Percentiles rank a stretch among this genome's conserved stretches.
These are phyloP conservation scores for Aureoboletus auriporus DNA, from an alignment of 768 basidiomycete genomes.

Conservation along the genomic window DNA sequence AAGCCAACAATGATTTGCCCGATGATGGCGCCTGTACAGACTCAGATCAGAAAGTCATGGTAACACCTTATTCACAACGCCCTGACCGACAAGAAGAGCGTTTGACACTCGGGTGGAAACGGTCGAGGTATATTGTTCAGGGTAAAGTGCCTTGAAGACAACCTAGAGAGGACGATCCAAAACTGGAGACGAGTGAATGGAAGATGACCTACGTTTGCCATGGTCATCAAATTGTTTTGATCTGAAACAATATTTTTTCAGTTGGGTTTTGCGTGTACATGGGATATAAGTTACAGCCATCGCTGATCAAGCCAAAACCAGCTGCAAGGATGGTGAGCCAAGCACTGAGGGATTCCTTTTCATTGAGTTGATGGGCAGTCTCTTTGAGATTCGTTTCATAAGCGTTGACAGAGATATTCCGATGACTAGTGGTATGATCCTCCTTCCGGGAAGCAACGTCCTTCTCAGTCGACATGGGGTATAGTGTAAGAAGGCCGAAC, in stretches of 20 bases:
- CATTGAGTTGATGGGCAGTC: slow-evolving; percentile 19
- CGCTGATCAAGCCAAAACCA: slow-evolving; percentile 62
- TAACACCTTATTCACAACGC: not conserved
- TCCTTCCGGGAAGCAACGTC: slow-evolving; percentile 5
- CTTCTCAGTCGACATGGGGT: slow-evolving; percentile 22
- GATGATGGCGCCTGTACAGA: slow-evolving; percentile 48
- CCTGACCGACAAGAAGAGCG: slow-evolving; percentile 61
- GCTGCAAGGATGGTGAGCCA: slow-evolving; percentile 63
- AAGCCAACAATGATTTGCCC: slow-evolving; percentile 63
- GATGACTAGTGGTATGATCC: slow-evolving; percentile 7
- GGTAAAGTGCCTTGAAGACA: slow-evolving; percentile 61
- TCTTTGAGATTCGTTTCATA: slow-evolving; percentile 22
- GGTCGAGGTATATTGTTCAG: slow-evolving; percentile 52
- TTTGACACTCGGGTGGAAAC: slow-evolving; percentile 71
- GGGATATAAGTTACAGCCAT: slow-evolving; percentile 44
- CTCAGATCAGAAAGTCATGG: slow-evolving; percentile 1
- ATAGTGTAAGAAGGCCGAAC: not conserved
- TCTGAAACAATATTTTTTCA: slow-evolving; percentile 37
- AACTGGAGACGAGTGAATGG: not conserved
- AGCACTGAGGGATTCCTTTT: slow-evolving; percentile 48
- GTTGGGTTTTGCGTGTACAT: not conserved
- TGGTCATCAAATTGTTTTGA: slow-evolving; percentile 69
- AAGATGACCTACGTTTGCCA: slow-evolving; percentile 48
- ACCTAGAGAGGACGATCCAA: slow-evolving; percentile 40
- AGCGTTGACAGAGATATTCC: slow-evolving; percentile 19